These are phyloP conservation scores for Pseudevernia furfuracea DNA, from an alignment of 495 filamentous ascomycete species.

Conservation along the genomic window DNA sequence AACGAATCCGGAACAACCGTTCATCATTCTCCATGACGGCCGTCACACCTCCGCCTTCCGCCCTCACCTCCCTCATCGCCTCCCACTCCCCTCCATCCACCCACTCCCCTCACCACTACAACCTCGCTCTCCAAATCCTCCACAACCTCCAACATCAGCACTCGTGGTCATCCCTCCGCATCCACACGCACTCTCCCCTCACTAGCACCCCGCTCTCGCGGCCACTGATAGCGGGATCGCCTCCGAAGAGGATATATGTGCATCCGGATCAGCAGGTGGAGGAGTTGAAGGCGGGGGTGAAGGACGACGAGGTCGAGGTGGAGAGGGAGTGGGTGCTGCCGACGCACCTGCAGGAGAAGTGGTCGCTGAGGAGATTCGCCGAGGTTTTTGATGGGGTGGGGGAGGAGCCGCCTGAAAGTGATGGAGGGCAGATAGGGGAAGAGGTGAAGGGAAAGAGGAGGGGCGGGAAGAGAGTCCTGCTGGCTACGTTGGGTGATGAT, in stretches of 20 bases:
- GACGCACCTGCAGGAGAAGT: slow-evolving; percentile 69
- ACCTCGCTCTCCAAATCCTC: slow-evolving; percentile 59
- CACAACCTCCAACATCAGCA: slow-evolving; percentile 84
- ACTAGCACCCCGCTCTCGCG: slow-evolving; percentile 38
- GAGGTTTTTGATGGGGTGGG: slow-evolving; percentile 71
- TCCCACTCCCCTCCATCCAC: background rate
- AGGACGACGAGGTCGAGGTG: slow-evolving; percentile 43
- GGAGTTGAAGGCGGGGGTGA: slow-evolving; percentile 52
- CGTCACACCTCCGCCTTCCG: slow-evolving; percentile 6
- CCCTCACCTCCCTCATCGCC: slow-evolving; percentile 7
- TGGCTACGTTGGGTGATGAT: slow-evolving; percentile 77
- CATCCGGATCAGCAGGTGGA: slow-evolving; percentile 90
- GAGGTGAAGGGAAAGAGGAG: slow-evolving; percentile 30
- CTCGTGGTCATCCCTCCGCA: slow-evolving; percentile 65
- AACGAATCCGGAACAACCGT: background rate
- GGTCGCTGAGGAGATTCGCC: slow-evolving; percentile 68
- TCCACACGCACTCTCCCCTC: slow-evolving; percentile 49
- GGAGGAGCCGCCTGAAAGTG: slow-evolving; percentile 34
- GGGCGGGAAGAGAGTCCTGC: slow-evolving; percentile 60
- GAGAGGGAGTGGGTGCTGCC: slow-evolving; percentile 85
- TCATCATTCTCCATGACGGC: background rate
- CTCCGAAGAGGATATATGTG: slow-evolving; percentile 75
- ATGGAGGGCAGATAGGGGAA: slow-evolving; percentile 22
- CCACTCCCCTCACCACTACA: slow-evolving; percentile 19
- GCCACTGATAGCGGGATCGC: slow-evolving; percentile 77